Percentiles rank a stretch among this genome's conserved stretches.
These are phyloP conservation scores for Tetrahymena thermophila DNA, from an alignment of 73 alveolate species.

Conservation along the genomic window DNA sequence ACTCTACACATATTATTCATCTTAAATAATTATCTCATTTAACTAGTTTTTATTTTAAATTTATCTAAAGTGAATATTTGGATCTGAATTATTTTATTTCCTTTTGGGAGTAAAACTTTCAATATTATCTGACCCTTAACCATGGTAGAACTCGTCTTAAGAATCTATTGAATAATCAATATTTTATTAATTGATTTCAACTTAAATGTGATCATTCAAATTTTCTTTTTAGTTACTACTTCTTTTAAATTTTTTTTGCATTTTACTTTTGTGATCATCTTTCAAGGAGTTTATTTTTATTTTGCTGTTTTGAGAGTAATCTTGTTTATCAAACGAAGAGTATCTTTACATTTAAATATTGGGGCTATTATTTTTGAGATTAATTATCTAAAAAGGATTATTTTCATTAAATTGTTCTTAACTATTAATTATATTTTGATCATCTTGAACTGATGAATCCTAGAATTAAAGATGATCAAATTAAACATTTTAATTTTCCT, in stretches of 20 bases:
- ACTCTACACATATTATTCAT: not conserved
- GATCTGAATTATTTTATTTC: too few relatives aligned
- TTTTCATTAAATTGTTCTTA: not conserved
- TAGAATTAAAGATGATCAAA: not conserved
- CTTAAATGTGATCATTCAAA: not conserved
- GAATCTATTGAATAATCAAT: not conserved
- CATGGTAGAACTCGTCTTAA: not conserved
- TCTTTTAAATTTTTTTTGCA: not conserved
- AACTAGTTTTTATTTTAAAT: too few relatives aligned
- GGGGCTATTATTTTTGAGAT: not conserved
- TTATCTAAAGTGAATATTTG: not conserved
- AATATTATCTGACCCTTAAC: not conserved
- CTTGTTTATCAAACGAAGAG: not conserved
- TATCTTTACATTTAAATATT: too few relatives aligned
- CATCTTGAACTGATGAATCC: not conserved
- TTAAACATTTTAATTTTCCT: not conserved
- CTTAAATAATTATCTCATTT: not conserved
- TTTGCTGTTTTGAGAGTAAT: not conserved
- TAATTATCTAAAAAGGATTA: not conserved
- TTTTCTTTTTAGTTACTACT: not conserved
- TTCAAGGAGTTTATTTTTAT: too few relatives aligned
- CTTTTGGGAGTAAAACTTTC: not conserved
- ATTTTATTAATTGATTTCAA: not conserved
- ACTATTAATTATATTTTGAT: not conserved
- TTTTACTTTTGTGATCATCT: not conserved